Evolutionary conservation across 257 asterid genomes (phyloP).

Genomic region (Jacaranda copaia): DNA sequence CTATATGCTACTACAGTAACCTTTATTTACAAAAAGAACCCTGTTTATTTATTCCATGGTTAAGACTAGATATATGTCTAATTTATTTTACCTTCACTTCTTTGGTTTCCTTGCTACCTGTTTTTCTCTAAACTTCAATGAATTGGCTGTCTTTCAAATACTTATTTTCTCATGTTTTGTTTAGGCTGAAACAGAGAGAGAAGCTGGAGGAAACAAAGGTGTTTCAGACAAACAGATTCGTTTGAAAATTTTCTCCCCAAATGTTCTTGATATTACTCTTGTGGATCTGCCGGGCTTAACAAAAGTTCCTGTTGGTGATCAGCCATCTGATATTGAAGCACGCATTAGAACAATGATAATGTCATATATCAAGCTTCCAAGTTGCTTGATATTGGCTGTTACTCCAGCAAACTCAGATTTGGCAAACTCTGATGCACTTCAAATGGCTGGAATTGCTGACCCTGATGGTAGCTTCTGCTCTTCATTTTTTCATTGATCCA

Average conservation of each 20-base stretch:
- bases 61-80: not conserved
- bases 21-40: not conserved
- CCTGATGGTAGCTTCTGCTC: conserved; percentile 76
- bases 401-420: conserved; percentile 97
- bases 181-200: conserved; percentile 94
- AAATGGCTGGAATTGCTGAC: conserved; percentile 98
- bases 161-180: conserved; percentile 37
- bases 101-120: conserved; percentile 16
- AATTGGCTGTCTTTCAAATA: conserved; percentile 13
- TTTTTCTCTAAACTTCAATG: not conserved
- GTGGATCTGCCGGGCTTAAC: conserved; percentile 99
- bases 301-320: conserved; percentile 98
- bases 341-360: conserved; percentile 98
- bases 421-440: conserved; percentile 99
- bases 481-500: not conserved
- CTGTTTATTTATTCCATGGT: no score
- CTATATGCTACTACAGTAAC: not conserved
- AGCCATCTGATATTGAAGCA: conserved; percentile 96
- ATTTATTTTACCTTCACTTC: not conserved
- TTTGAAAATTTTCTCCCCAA: conserved; percentile 89
- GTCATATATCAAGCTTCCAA: conserved; percentile 86
- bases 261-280: conserved; percentile 94
- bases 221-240: conserved; percentile 96
- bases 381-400: conserved; percentile 93
- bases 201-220: conserved; percentile 88